A percentile compares a stretch with the other conserved stretches of the same genome.
Conservation (phyloP, 176 grass and related monocot genomes). For the Bothriochloa decipiens region DNA sequence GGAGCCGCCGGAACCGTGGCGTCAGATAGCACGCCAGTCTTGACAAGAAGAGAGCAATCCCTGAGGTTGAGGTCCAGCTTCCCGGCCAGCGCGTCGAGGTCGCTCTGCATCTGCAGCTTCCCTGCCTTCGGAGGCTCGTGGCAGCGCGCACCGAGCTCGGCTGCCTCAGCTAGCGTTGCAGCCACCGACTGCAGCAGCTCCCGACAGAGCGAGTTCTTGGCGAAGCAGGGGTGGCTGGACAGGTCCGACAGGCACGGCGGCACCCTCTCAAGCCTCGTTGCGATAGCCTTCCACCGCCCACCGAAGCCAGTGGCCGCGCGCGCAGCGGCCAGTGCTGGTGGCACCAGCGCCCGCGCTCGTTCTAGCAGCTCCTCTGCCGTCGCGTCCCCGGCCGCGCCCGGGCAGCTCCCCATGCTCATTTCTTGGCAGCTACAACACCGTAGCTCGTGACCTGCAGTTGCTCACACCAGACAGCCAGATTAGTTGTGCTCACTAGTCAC, state of each 20-base stretch:
- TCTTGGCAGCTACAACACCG: conserved; percentile 6
- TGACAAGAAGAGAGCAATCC: conserved; percentile 85
- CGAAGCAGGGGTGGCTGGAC: conserved; percentile 88
- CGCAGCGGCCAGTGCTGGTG: conserved; percentile 48
- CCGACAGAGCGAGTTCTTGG: conserved; percentile 80
- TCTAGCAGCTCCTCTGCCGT: conserved; percentile 60
- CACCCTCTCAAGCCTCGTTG: conserved; percentile 69
- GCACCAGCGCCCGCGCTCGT: conserved; percentile 53
- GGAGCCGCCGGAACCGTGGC: conserved; percentile 43
- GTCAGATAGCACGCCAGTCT: conserved; percentile 84
- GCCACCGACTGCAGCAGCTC: conserved; percentile 83
- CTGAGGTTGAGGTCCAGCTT: conserved; percentile 91
- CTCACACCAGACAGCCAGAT: conserved; percentile 27
- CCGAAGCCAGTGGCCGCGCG: conserved; percentile 55
- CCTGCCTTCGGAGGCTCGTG: conserved; percentile 42
- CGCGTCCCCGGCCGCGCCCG: conserved; percentile 41
- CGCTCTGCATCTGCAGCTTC: conserved; percentile 95
- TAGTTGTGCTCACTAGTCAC: conserved; percentile 25
- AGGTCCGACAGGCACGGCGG: conserved; percentile 82
- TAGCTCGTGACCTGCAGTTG: conserved; percentile 48
- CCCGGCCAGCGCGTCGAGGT: conserved; percentile 81
- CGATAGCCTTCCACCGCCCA: conserved; percentile 72
- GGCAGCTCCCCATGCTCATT: conserved; percentile 48
- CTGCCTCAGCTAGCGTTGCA: conserved; percentile 58
- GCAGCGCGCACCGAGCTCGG: conserved; percentile 62